Percentiles rank a stretch among this genome's conserved stretches.
phyloP scores from a whole-genome alignment of 2,329 filamentous ascomycete species.

The Aspergillus hortae region DNA sequence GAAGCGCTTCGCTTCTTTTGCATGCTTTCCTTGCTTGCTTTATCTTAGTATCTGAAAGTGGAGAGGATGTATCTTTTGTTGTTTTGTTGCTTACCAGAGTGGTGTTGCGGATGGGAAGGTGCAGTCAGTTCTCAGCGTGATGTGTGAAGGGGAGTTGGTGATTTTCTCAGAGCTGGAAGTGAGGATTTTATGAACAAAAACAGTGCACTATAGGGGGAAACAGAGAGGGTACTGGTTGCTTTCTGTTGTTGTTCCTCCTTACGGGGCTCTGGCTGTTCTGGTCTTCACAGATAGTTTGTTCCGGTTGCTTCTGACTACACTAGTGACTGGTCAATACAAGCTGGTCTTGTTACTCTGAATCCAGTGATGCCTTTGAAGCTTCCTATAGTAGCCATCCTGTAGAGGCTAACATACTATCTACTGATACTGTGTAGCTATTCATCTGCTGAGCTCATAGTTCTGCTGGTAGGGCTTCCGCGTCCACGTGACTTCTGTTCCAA shows the following conservation, averaged over 20 bases:
- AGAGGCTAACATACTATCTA: too few relatives aligned
- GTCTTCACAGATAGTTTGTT: too few relatives aligned
- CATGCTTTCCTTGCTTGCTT: neutral
- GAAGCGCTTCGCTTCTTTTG: slow-evolving; percentile 10
- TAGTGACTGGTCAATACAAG: too few relatives aligned
- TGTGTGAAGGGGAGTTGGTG: neutral
- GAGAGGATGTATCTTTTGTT: neutral
- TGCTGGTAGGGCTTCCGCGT: neutral
- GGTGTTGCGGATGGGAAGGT: neutral
- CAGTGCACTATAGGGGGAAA: neutral
- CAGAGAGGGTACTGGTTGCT: neutral
- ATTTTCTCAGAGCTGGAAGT: too few relatives aligned
- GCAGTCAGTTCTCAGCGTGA: neutral
- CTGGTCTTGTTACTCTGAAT: too few relatives aligned
- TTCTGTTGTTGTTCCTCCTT: neutral
- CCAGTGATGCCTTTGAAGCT: too few relatives aligned
- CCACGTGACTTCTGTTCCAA: neutral
- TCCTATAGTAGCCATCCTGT: too few relatives aligned
- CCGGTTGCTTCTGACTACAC: too few relatives aligned
- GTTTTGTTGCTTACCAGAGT: neutral
- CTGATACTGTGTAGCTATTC: too few relatives aligned
- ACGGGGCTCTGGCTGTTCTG: neutral
- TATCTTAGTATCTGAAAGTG: neutral
- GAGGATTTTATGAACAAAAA: neutral
- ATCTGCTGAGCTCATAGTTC: neutral